These are phyloP conservation scores for Eucalyptus albens DNA, from an alignment of 345 rosid species.

Conservation along the genomic window DNA sequence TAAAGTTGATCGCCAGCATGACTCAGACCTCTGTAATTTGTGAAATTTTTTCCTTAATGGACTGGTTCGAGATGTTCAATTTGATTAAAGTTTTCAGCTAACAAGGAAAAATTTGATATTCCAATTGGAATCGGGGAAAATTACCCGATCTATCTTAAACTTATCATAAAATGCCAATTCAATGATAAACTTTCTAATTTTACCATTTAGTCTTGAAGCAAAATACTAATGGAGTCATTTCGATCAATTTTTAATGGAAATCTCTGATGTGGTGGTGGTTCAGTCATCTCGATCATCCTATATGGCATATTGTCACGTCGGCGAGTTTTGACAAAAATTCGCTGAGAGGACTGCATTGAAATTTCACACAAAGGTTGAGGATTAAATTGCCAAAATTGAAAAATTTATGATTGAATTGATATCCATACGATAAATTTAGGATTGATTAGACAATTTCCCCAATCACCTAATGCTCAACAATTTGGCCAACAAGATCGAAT, in stretches of 20 bases:
- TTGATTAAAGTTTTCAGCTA: not conserved
- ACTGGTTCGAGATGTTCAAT: not conserved
- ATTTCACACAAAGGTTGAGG: not conserved
- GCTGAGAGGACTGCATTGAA: accelerated
- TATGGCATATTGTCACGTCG: not conserved
- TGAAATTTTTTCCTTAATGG: not conserved
- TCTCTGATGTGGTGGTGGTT: not conserved
- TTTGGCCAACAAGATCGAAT: not conserved
- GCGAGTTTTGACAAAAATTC: not conserved
- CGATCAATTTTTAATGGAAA: not conserved
- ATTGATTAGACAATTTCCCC: not conserved
- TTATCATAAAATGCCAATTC: not conserved
- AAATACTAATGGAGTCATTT: not conserved
- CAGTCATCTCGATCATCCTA: not conserved
- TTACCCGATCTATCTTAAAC: not conserved
- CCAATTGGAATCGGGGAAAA: not conserved
- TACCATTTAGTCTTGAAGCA: not conserved
- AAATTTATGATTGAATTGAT: not conserved
- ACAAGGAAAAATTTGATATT: not conserved
- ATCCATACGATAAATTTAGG: not conserved
- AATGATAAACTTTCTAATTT: not conserved
- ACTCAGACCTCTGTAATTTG: not conserved
- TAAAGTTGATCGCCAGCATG: not conserved
- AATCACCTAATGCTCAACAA: not conserved
- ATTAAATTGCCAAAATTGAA: not conserved